Evolutionary conservation across 106 monocot genomes (phyloP), one percentile per base, ranked within the genome.

Genomic region (Posidonia australis): DNA sequence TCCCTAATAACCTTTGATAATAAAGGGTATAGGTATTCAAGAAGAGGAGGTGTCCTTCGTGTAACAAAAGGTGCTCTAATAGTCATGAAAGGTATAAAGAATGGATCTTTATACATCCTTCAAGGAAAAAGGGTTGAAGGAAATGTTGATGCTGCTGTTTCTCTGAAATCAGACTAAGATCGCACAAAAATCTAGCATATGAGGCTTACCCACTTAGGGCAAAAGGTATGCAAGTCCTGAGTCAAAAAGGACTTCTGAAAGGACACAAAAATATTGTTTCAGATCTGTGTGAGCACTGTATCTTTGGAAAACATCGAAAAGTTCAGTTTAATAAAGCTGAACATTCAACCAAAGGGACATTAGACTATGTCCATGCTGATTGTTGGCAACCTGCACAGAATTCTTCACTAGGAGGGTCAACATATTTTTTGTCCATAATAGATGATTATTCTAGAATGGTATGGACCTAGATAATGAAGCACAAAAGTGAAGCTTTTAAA

Each of bases 81-180:
- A 22, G 22, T 52, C n/a, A 52, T 23, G 22, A 52, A 52, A 1
- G 52, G 52, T 23, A 52, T 10, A 52, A 52, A 20, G 1, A 52
- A 20, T n/a, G 22, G 22, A 9, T n/a, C 10, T 19, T 52, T 52
- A 2, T 52, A 52, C 19, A 20, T 22, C 9, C 18, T 52, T 20
- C n/a, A 10, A 20, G 52, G 52, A 4, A 52, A 10, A 19, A 52
- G 17, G 3, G 10, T 7, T 5, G 52, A 22, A 52, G 52, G 22
- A 52, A 1, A n/a, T n/a, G n/a, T 16, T 48, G 18, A 48, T 1
- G 6, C n/a, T 52, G 22, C 0, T 36, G 36, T 36, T 36, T 52
- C 10, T 19, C n/a, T 9, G 9, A 4, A 1, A 1, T 1, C n/a
- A 52, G 0, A 20, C 0, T 2, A n/a, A 0, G 9, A 1, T 52